phyloP scores from a whole-genome alignment of 305 asterid genomes.

The Fraxinus floribunda region DNA sequence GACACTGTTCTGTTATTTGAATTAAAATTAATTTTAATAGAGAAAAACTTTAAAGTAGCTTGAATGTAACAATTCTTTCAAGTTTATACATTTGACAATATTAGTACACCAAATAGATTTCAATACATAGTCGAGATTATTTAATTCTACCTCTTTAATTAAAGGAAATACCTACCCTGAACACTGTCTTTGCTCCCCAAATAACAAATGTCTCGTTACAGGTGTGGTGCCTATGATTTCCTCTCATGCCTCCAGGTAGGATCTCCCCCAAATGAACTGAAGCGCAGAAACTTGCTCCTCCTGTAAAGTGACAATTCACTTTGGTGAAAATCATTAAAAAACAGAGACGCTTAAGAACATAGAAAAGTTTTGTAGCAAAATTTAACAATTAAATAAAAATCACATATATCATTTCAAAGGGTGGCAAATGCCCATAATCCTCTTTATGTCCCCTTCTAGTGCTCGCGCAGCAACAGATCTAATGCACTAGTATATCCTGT shows the following conservation, averaged over 20 bases:
- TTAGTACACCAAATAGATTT: background rate
- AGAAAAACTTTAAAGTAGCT: background rate
- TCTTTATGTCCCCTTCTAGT: background rate
- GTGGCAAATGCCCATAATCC: background rate
- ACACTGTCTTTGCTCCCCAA: constrained; percentile 93
- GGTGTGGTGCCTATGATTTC: constrained; percentile 87
- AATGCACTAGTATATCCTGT: background rate
- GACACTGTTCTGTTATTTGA: constrained; percentile 7
- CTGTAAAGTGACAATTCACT: constrained; percentile 41
- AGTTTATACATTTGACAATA: background rate
- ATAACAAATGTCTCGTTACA: constrained; percentile 87
- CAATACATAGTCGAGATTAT: background rate
- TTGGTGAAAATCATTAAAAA: constrained; percentile 15
- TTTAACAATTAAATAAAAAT: background rate
- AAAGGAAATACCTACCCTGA: constrained; percentile 56
- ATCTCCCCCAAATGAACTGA: constrained; percentile 83
- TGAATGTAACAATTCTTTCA: background rate
- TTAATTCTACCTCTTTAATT: background rate
- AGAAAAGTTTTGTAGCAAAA: background rate
- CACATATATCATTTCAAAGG: background rate
- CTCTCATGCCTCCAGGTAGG: constrained; percentile 69
- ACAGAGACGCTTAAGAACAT: background rate
- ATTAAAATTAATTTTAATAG: background rate
- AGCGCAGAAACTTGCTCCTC: constrained; percentile 68
- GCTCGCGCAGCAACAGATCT: background rate